Conservation (phyloP, 257 asterid species). For the Jasminum sambac region DNA sequence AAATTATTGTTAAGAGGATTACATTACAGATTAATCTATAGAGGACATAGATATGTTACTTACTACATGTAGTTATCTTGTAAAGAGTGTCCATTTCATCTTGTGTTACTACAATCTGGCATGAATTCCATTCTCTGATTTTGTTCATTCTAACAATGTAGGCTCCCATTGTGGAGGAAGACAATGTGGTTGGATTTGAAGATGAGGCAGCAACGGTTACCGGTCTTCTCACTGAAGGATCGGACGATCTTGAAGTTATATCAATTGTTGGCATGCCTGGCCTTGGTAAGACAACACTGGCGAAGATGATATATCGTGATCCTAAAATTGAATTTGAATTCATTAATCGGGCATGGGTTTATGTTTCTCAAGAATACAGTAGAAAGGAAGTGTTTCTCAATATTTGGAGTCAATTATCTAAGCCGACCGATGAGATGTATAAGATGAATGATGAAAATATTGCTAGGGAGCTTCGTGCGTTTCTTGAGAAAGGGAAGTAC, state of each 20-base stretch:
- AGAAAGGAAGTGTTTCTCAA: not conserved
- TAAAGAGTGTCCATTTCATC: too few species aligned
- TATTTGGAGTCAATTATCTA: not conserved
- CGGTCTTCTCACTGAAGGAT: not conserved
- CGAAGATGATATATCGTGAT: not conserved
- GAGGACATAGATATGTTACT: not conserved
- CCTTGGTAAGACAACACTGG: constrained; percentile 23
- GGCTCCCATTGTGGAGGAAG: constrained; percentile 4
- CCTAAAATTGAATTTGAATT: not conserved
- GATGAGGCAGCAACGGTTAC: not conserved
- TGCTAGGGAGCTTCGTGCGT: not conserved
- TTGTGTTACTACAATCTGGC: not conserved
- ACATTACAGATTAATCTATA: too few species aligned
- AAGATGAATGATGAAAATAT: not conserved
- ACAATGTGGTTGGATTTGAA: constrained; percentile 2
- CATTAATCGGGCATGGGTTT: constrained; percentile 6
- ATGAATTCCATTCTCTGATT: not conserved
- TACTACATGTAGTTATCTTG: too few species aligned
- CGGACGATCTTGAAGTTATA: not conserved
- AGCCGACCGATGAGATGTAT: not conserved
- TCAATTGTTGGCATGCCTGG: constrained; percentile 29
- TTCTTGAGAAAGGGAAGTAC: not conserved
- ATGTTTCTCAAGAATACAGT: not conserved
- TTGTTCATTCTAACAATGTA: not conserved
- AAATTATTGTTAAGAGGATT: not conserved